Conservation (phyloP, 2,329 filamentous ascomycete species). For the Apiospora arundinis region DNA sequence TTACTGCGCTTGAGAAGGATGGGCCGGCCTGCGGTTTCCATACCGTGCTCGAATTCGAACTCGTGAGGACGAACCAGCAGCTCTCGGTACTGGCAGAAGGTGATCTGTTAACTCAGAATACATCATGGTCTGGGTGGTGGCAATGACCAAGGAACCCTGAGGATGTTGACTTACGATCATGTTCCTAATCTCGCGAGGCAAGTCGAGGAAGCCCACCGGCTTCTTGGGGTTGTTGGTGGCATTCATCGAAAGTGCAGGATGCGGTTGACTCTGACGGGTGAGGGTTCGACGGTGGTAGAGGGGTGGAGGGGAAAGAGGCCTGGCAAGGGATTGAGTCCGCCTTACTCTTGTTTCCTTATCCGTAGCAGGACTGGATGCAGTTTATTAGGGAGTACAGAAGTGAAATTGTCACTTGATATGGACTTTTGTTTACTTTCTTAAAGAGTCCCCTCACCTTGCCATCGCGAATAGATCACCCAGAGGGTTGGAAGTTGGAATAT, state of each 20-base stretch:
- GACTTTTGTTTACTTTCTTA: too few species aligned
- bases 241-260: not conserved
- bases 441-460: too few species aligned
- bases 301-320: not conserved
- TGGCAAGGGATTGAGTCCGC: too few species aligned
- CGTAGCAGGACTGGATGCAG: too few species aligned
- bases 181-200: not conserved
- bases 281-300: not conserved
- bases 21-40: too few species aligned
- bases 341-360: too few species aligned
- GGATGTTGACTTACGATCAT: not conserved
- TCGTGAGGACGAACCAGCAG: not conserved
- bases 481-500: too few species aligned
- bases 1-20: too few species aligned
- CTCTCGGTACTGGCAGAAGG: not conserved
- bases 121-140: not conserved
- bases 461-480: too few species aligned
- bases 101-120: not conserved
- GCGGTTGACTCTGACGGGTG: not conserved
- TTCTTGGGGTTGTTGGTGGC: not conserved
- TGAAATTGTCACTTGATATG: too few species aligned
- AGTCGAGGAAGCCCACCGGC: not conserved
- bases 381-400: too few species aligned
- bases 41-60: too few species aligned
- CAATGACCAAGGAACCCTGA: not conserved